Evolutionary conservation across 768 basidiomycete species (phyloP), one percentile per base, ranked within the genome.

Genomic region (Russula ochroleuca): DNA sequence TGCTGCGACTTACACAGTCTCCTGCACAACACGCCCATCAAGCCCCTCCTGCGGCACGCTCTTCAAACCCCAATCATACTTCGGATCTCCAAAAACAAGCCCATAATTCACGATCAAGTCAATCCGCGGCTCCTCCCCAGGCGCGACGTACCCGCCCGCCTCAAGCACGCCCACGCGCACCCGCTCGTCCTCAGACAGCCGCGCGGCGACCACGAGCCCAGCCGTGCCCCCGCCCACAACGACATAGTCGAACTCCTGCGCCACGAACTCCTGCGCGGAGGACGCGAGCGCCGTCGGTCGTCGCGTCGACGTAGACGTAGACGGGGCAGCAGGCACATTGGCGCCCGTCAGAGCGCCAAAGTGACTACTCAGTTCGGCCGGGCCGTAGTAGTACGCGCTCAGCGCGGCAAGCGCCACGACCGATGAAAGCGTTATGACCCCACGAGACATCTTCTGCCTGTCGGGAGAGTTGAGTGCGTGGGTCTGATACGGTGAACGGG

Each of bases 121-220:
- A 49, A 67, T 59, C 33, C 54, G 58, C 14, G 66, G 48, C 8
- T 67, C 66, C 52, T 58, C 43, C 23, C 66, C 66, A 5, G 66
- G 62, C n/a, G 57, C 23, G 37, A 67, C 63, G 59, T 67, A 67
- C 31, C 50, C 55, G 14, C 74, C 74, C 0, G 73, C 75, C 61
- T 75, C 75, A 57, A 75, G 71, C 25, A 72, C 69, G 13, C 64
- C 64, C 8, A 72, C 70, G 23, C 47, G 54, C 28, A 59, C 65
- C 2, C 31, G 19, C 19, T 59, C 48, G 49, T 70, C 68, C 52
- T 69, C 73, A 1, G 73, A 45, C 11, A 74, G 59, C 17, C 75
- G 69, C 19, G 68, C 69, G 17, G 75, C 75, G 25, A 75, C 61
- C 10, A 71, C 73, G 38, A 75, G 68, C 13, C 74, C 75, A 11